Evolutionary conservation across 208 protist species (phyloP).

Genomic region (Herpetomonas samuelpessoai): DNA sequence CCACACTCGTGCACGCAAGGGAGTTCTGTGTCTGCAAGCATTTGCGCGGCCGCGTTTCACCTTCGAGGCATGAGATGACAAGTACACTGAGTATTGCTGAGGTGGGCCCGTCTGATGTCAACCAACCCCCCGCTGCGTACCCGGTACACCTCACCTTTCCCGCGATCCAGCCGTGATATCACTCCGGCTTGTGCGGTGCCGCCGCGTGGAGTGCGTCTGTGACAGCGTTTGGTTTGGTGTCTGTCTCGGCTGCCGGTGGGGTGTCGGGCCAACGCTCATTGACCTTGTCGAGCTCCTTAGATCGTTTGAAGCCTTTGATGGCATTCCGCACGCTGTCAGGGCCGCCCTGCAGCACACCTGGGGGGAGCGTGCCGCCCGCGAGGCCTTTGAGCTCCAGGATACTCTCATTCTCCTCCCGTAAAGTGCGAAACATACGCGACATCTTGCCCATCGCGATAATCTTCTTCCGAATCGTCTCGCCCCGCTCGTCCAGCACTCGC

Average conservation of each 20-base stretch:
- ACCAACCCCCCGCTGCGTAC: too few species aligned
- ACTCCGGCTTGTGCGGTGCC: not conserved
- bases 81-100: too few species aligned
- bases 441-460: slow-evolving; percentile 54
- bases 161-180: too few species aligned
- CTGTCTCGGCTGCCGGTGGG: slow-evolving; percentile 10
- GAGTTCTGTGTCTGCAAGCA: too few species aligned
- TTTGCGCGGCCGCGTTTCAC: too few species aligned
- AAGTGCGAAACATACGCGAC: slow-evolving; percentile 48
- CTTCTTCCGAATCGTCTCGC: slow-evolving; percentile 54
- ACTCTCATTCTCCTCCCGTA: slow-evolving; percentile 52
- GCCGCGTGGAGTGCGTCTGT: slow-evolving; percentile 1
- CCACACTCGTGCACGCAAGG: too few species aligned
- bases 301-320: slow-evolving; percentile 55
- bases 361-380: slow-evolving; percentile 47
- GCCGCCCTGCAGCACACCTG: slow-evolving; percentile 59
- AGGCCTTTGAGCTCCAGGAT: slow-evolving; percentile 74
- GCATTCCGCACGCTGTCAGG: slow-evolving; percentile 43
- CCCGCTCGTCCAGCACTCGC: slow-evolving; percentile 24
- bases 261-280: slow-evolving; percentile 74
- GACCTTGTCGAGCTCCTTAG: slow-evolving; percentile 50
- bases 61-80: too few species aligned
- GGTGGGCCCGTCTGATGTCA: too few species aligned
- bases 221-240: slow-evolving; percentile 12
- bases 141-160: too few species aligned